Base-by-base conservation (phyloP, 768 basidiomycete genomes). In the Hortiboletus campestris region DNA sequence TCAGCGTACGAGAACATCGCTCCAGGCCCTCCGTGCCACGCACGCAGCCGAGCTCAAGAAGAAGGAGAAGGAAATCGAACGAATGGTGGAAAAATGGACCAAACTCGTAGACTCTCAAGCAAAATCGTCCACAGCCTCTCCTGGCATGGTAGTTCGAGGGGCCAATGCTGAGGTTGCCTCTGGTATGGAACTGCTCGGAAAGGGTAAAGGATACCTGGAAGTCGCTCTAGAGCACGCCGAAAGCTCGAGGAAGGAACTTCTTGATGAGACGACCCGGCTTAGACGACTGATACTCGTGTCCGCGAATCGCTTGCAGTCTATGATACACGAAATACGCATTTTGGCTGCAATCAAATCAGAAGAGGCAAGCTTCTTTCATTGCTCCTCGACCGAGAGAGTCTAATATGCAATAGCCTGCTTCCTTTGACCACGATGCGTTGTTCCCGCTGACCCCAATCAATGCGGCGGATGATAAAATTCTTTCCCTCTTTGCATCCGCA, bases 61-160 rank as follows among this genome's bases (percentile, higher is more conserved):
- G 76, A 83, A 82, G 63, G 91, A 94, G 61, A 87, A 86, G 60
- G 91, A 94, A 39, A 71, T 85, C 17, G 91, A 93, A 62, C 79
- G 84, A 17, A 84, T 88, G 66, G 60, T 81, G 28, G 91, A 93
- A 46, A 84, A 83, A 59, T 91, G 89, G 88, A 74, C 77, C 29
- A 91, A 85, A 65, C 67, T 93, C 17, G 73, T 81, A 6, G 90
- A 91, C 53, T 67, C 78, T 11, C 91, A 93, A 68, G 68, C 80
- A 0, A 89, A 85, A 67, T 71, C 86, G 6, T 74, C 75, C 13
- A 60, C 72, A 0, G 64, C 75, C 1, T 70, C 79, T 6, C 77
- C 81, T 51, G 86, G 88, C 20, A 62, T 80, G 66, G 60, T 68
- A 42, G 68, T 85, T 59, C 74, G 75, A 50, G 80, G 80, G 44